Conservation (phyloP, 2,329 filamentous ascomycete species). For the Cladobotryum protrusum region DNA sequence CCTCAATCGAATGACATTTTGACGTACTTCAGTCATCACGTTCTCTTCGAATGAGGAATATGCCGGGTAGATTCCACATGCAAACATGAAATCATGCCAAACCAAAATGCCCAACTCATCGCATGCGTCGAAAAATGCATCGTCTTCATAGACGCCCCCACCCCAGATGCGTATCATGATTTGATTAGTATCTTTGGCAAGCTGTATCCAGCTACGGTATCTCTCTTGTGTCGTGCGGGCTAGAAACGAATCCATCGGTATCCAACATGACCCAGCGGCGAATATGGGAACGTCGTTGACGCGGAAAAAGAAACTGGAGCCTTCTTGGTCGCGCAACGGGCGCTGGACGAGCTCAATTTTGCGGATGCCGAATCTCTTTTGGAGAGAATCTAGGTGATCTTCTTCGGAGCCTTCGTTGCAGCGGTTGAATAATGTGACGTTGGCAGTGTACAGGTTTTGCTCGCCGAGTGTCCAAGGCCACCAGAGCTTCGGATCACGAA, state of each 20-base stretch:
- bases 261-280: constrained; percentile 73
- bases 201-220: constrained; percentile 63
- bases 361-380: constrained; percentile 54
- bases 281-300: constrained; percentile 67
- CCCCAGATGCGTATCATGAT: constrained; percentile 71
- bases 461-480: constrained; percentile 65
- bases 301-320: constrained; percentile 60
- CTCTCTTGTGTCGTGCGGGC: constrained; percentile 55
- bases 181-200: constrained; percentile 66
- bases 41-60: constrained; percentile 28
- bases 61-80: constrained; percentile 49
- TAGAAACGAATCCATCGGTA: constrained; percentile 68
- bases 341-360: constrained; percentile 51
- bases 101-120: constrained; percentile 61
- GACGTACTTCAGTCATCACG: constrained; percentile 51
- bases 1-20: constrained; percentile 52
- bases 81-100: constrained; percentile 69
- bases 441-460: constrained; percentile 62
- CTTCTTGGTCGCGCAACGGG: constrained; percentile 52
- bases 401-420: constrained; percentile 15
- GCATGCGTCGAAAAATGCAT: constrained; percentile 59
- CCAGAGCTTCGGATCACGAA: constrained; percentile 55
- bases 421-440: constrained; percentile 36
- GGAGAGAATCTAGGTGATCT: constrained; percentile 25
- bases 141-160: constrained; percentile 63